A percentile compares a stretch with the other conserved stretches of the same genome.
Conservation (phyloP, 2,329 filamentous ascomycete species). For the Chalaropsis ovoidea region DNA sequence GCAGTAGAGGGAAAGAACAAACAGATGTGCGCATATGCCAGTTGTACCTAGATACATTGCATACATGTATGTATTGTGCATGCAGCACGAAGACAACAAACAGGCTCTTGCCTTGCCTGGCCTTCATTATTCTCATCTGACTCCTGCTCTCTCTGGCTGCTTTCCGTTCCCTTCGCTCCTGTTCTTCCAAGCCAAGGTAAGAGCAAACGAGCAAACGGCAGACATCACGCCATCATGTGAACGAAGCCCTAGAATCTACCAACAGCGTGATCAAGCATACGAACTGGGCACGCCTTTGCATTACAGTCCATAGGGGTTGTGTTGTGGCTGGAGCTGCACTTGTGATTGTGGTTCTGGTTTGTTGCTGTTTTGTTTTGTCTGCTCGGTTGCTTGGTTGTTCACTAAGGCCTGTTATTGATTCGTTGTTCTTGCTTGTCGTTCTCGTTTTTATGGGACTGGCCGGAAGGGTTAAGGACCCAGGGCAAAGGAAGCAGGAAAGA, state of each 20-base stretch:
- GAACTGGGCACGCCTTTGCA: background rate
- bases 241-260: background rate
- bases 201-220: background rate
- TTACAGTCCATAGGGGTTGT: background rate
- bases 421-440: background rate
- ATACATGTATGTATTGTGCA: slow-evolving; percentile 7
- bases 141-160: background rate
- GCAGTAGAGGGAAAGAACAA: background rate
- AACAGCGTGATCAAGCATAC: background rate
- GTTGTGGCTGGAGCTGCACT: background rate
- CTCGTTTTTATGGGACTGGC: background rate
- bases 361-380: background rate
- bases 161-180: background rate
- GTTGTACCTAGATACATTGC: slow-evolving; percentile 1
- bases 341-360: background rate
- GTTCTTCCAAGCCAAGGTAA: background rate
- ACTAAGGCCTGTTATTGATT: background rate
- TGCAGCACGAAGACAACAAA: slow-evolving; percentile 5
- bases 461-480: background rate
- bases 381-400: too few relatives aligned
- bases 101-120: background rate
- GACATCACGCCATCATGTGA: background rate
- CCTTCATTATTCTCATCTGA: background rate
- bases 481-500: background rate
- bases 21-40: background rate